Evolutionary conservation across 164 flowering plant genomes (phyloP).

Genomic region (Cinnamomum micranthum): DNA sequence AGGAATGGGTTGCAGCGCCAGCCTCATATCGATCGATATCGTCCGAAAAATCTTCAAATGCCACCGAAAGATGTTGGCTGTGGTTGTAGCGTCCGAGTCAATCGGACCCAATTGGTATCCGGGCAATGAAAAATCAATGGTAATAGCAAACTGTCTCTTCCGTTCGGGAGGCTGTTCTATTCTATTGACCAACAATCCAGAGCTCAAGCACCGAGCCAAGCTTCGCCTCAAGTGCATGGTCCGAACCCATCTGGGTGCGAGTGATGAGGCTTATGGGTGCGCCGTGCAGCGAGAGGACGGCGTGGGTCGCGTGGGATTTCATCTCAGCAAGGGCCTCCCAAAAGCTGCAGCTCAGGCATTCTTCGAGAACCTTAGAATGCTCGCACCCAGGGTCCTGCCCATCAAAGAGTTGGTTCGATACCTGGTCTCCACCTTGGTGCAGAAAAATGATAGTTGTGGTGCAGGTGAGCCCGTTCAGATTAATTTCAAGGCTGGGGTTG

Average conservation of each 20-base stretch:
- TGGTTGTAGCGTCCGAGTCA: slow-evolving; percentile 10
- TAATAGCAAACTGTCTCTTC: slow-evolving; percentile 17
- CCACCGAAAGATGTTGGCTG: slow-evolving; percentile 3
- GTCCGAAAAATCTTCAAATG: slow-evolving; percentile 9
- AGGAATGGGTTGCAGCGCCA: slow-evolving; percentile 19
- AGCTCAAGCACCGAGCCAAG: slow-evolving; percentile 1
- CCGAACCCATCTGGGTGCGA: slow-evolving; percentile 13
- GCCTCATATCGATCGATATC: slow-evolving; percentile 10
- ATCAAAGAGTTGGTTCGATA: slow-evolving; percentile 36
- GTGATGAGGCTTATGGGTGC: slow-evolving; percentile 13
- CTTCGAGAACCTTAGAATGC: slow-evolving; percentile 30
- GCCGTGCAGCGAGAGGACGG: slow-evolving; percentile 12
- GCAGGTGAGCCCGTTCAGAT: slow-evolving; percentile 12
- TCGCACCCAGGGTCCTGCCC: slow-evolving; percentile 51
- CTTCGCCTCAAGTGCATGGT: slow-evolving; percentile 9
- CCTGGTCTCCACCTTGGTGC: slow-evolving; percentile 9
- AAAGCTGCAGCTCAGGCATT: slow-evolving; percentile 52
- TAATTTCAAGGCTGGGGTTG: slow-evolving; percentile 44
- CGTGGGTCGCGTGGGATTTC: slow-evolving; percentile 8
- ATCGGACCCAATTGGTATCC: slow-evolving; percentile 11
- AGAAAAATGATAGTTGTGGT: background rate
- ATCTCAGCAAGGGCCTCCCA: slow-evolving; percentile 29
- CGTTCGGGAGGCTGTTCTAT: slow-evolving; percentile 15
- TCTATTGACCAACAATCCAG: slow-evolving; percentile 10
- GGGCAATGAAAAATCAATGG: slow-evolving; percentile 14